Conservation (phyloP, 1,284 basidiomycete genomes). For the Sporisorium sorghi region DNA sequence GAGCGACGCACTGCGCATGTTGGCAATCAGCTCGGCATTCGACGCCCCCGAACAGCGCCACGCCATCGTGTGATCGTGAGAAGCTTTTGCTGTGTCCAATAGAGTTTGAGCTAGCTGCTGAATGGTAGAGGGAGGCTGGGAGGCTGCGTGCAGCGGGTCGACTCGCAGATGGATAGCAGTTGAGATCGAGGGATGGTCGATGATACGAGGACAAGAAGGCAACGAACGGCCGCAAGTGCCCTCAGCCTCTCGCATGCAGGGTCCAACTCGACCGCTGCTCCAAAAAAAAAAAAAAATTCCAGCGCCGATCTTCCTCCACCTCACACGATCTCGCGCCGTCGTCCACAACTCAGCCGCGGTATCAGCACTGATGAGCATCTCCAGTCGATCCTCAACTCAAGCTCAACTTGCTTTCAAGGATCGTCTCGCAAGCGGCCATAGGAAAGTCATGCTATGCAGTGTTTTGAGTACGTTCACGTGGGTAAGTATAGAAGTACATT, state of each 20-base stretch:
- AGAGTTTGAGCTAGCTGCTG: too few species aligned
- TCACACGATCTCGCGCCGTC: slow-evolving; percentile 1
- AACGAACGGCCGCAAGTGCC: too few species aligned
- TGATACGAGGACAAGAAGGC: not conserved
- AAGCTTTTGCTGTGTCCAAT: not conserved
- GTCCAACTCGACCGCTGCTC: slow-evolving; percentile 1
- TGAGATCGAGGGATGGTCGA: not conserved
- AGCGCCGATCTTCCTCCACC: not conserved
- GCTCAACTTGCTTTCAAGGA: not conserved
- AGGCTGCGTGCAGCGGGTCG: too few species aligned
- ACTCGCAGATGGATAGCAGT: too few species aligned
- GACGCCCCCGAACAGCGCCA: slow-evolving; percentile 80
- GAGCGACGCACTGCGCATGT: slow-evolving; percentile 75
- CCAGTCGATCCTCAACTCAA: not conserved
- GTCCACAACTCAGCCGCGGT: too few species aligned
- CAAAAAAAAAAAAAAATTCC: not conserved
- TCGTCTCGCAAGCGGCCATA: too few species aligned
- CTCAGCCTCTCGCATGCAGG: slow-evolving; percentile 20
- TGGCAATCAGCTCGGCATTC: slow-evolving; percentile 79
- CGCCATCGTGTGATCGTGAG: slow-evolving; percentile 74
- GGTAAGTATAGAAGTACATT: slow-evolving; percentile 26
- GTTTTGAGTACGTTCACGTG: not conserved
- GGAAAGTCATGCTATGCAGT: not conserved
- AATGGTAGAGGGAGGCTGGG: too few species aligned
- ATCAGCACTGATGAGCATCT: too few species aligned